phyloP scores from a whole-genome alignment of 129 eudicot species.

The Centella asiatica region DNA sequence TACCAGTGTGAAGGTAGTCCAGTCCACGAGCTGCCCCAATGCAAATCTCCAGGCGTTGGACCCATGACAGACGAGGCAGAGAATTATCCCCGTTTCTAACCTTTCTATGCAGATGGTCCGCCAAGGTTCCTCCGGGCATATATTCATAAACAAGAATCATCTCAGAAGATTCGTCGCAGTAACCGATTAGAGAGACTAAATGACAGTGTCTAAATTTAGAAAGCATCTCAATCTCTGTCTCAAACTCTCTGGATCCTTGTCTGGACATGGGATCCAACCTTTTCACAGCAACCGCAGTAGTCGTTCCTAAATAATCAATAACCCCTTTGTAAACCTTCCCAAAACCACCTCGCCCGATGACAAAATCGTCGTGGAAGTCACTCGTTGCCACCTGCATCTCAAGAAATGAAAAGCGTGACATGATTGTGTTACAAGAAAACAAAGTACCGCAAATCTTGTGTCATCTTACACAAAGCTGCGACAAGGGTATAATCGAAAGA shows the following conservation, averaged over 20 bases:
- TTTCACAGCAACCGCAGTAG: slow-evolving; percentile 23
- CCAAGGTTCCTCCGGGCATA: slow-evolving; percentile 24
- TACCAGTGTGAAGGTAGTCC: slow-evolving; percentile 26
- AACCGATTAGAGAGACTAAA: slow-evolving; percentile 31
- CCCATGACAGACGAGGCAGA: slow-evolving; percentile 17
- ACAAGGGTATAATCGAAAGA: too few species aligned
- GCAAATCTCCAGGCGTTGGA: slow-evolving; percentile 22
- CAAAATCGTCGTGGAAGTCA: slow-evolving; percentile 11
- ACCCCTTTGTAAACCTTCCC: slow-evolving; percentile 34
- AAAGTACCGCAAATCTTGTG: too few species aligned
- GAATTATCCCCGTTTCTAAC: neutral
- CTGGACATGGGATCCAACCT: slow-evolving; percentile 13
- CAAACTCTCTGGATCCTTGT: slow-evolving; percentile 24
- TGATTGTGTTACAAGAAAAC: too few species aligned
- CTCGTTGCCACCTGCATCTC: slow-evolving; percentile 19
- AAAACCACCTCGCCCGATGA: slow-evolving; percentile 31
- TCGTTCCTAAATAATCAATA: neutral
- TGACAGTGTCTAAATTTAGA: slow-evolving; percentile 26
- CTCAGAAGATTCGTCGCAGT: slow-evolving; percentile 24
- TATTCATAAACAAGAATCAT: slow-evolving; percentile 35
- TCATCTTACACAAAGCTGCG: too few species aligned
- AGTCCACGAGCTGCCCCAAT: slow-evolving; percentile 24
- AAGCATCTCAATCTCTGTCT: slow-evolving; percentile 26
- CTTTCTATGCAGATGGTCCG: slow-evolving; percentile 22
- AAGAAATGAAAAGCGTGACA: slow-evolving; percentile 20